Evolutionary conservation across 257 asterid species (phyloP), one percentile per base, ranked within the genome.

Genomic region (Fraxinus anomala): DNA sequence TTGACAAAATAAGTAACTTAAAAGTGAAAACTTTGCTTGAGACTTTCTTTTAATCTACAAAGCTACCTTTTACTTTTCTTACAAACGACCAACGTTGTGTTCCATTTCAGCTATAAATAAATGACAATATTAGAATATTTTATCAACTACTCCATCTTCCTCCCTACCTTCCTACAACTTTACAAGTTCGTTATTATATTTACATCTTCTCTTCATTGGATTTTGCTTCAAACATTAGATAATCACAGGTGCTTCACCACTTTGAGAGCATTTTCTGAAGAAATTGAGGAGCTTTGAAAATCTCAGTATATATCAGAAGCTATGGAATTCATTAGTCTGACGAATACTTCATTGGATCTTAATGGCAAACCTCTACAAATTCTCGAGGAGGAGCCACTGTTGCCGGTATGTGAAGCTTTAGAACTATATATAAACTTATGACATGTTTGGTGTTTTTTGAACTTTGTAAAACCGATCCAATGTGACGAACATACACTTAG

Each of bases 261-360:
- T 39, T 31, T 70, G 34, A 12, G 6, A 28, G 34, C 40, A 1
- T 30, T 16, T 42, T 66, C 28, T 37, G n/a, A 51, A 72, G 23
- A 47, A 72, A 44, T 42, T n/a, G 21, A 72, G 12, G 56, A 24
- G 37, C 37, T 68, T 2, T 11, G 14, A 10, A 28, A 23, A 36
- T 14, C 13, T 28, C n/a, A 49, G 51, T 37, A 7, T 37, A 37
- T 39, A 16, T 49, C 19, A 23, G 17, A 80, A 69, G 36, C 37
- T 74, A 93, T 93, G 98, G 97, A 93, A 59, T 92, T 87, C 87
- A 82, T 90, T 12, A 86, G 88, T 73, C 80, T 93, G 79, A 66
- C 88, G 66, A 90, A 92, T 79, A 87, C 92, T 77, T 92, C 97
- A 9, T 73, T 90, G 82, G 89, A 92, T 89, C 93, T 91, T 23